Base-by-base conservation (phyloP, 2,329 filamentous ascomycete species). In the Colletotrichum sp. region DNA sequence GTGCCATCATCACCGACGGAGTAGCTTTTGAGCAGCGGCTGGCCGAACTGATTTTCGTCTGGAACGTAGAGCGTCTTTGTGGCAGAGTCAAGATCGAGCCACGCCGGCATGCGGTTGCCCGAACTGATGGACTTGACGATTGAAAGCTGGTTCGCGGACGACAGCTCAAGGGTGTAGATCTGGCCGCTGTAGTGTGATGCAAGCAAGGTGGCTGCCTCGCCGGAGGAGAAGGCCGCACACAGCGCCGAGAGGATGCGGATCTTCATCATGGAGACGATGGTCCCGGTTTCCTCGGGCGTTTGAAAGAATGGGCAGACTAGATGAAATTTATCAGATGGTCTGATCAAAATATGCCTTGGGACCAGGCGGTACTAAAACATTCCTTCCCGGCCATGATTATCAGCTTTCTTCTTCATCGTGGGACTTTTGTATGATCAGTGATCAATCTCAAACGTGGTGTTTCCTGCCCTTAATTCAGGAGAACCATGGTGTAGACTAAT, bases 181-280 rank as follows among this genome's bases (percentile, higher is more conserved):
- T 82, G 82, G 57, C 83, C 83, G 21, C 81, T 84, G 74, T 84
- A 85, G 70, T 85, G 84, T 4, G 83, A 83, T 34, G 80, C 84
- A 5, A 85, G 76, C 18, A 85, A 78, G 21, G 78, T 84, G 4
- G 65, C 65, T 21, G 38, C 57, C 8, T 63, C 13, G 9, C n/a
- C 65, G 6, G n/a, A 29, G 11, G 11, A 31, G 15, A 47, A 11
- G n/a, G 18, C 34, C 8, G 38, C 29, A 9, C 43, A 15, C 31
- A 36, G 64, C 18, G 36, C 27, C 5, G 36, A 51, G n/a, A 51
- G 11, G 12, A 51, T 51, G 43, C 43, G n/a, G 43, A 51, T 51
- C n/a, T 51, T 51, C 43, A 57, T 57, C 13, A 57, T 57, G 54
- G 43, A 13, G 11, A n/a, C n/a, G n/a, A 51, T 21, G 43, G 11